These are phyloP conservation scores for Candida xiaguanensis DNA, from an alignment of 805 yeast species.

Conservation along the genomic window DNA sequence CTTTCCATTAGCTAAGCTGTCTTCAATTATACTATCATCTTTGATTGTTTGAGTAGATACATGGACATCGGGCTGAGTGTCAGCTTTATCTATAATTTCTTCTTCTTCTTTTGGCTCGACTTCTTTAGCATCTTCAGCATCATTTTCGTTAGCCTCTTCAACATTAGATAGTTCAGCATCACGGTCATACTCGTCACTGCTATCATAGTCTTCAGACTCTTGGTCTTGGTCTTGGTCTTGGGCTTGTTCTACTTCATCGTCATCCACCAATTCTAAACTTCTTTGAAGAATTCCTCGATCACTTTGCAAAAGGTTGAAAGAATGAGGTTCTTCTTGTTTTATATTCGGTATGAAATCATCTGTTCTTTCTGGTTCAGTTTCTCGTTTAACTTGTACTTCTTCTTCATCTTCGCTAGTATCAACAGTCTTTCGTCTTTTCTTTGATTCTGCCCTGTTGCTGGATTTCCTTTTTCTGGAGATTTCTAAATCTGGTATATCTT, in stretches of 20 bases:
- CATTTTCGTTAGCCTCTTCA: slow-evolving; percentile 8
- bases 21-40: slow-evolving; percentile 10
- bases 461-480: slow-evolving; percentile 9
- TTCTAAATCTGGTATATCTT: slow-evolving; percentile 17
- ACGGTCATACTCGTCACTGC: slow-evolving; percentile 3
- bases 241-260: neutral
- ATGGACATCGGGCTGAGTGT: slow-evolving; percentile 9
- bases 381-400: neutral
- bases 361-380: slow-evolving; percentile 6
- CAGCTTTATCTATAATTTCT: slow-evolving; percentile 3
- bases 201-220: slow-evolving; percentile 1
- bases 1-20: slow-evolving; percentile 9
- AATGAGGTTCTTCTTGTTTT: slow-evolving; percentile 7
- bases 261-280: neutral
- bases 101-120: slow-evolving; percentile 8
- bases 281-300: neutral
- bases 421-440: neutral
- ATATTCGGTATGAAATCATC: slow-evolving; percentile 2
- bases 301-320: neutral
- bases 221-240: too few relatives aligned
- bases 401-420: neutral
- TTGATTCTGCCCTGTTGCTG: neutral
- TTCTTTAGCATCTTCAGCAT: slow-evolving; percentile 7
- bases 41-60: slow-evolving; percentile 1
- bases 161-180: slow-evolving; percentile 5